Percentiles rank a stretch among this genome's conserved stretches.
These are phyloP conservation scores for Brettanomyces bruxellensis DNA, from an alignment of 805 yeast genomes.

Conservation along the genomic window DNA sequence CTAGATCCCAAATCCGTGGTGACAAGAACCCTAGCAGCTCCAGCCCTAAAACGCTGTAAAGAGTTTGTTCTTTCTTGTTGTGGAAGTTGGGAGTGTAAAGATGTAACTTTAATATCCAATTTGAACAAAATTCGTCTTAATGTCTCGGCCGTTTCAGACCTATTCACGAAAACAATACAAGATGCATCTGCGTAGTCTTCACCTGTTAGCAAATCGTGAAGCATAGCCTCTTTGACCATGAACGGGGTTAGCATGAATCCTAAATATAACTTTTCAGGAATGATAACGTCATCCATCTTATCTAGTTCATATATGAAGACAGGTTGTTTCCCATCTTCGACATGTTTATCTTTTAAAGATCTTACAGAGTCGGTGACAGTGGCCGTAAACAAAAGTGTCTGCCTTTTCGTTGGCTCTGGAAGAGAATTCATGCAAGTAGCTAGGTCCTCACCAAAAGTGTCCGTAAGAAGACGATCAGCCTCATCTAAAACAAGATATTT, in stretches of 20 bases:
- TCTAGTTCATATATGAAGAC: slow-evolving; percentile 71
- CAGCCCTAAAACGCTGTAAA: slow-evolving; percentile 85
- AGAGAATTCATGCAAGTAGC: slow-evolving; percentile 60
- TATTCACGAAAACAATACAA: slow-evolving; percentile 83
- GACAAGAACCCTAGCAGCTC: slow-evolving; percentile 84
- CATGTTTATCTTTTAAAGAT: slow-evolving; percentile 57
- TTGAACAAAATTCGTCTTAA: slow-evolving; percentile 66
- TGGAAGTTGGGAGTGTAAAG: slow-evolving; percentile 91
- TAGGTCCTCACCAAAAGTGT: slow-evolving; percentile 75
- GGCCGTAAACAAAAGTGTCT: slow-evolving; percentile 88
- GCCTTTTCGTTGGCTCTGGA: slow-evolving; percentile 67
- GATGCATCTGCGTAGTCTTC: slow-evolving; percentile 57
- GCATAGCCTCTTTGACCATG: slow-evolving; percentile 82
- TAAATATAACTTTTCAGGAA: slow-evolving; percentile 64
- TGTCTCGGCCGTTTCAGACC: slow-evolving; percentile 85
- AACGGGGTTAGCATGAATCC: slow-evolving; percentile 73
- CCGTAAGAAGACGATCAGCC: slow-evolving; percentile 85
- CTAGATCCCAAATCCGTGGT: slow-evolving; percentile 96
- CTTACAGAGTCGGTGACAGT: slow-evolving; percentile 92
- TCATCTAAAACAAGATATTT: slow-evolving; percentile 86
- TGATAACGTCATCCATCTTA: slow-evolving; percentile 62
- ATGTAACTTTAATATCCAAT: slow-evolving; percentile 73
- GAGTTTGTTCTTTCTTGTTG: slow-evolving; percentile 88
- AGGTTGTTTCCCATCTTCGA: slow-evolving; percentile 44
- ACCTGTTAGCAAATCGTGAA: slow-evolving; percentile 57